phyloP scores from a whole-genome alignment of 2,329 filamentous ascomycete genomes.

The Kalaharituber pfeilii region DNA sequence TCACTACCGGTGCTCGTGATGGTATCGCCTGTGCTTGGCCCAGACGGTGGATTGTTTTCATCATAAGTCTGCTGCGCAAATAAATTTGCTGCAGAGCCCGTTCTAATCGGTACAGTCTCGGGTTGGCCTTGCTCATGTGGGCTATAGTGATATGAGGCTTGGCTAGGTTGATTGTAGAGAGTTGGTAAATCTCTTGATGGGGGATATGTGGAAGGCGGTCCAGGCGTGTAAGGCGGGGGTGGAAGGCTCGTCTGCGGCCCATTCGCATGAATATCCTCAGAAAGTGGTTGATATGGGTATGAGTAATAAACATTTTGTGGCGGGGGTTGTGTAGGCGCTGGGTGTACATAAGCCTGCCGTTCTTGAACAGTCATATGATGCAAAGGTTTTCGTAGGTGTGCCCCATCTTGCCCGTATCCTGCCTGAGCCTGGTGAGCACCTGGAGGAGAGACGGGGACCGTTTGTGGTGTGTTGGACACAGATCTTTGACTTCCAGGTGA shows the following conservation, averaged over 20 bases:
- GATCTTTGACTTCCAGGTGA: slow-evolving; percentile 16
- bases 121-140: background rate
- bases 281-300: background rate
- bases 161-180: slow-evolving; percentile 1
- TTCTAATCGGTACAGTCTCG: background rate
- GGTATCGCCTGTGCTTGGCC: slow-evolving; percentile 18
- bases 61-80: slow-evolving; percentile 13
- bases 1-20: slow-evolving; percentile 15
- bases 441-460: slow-evolving; percentile 12
- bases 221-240: background rate
- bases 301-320: slow-evolving; percentile 3
- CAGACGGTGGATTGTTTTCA: slow-evolving; percentile 12
- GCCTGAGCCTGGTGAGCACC: slow-evolving; percentile 4
- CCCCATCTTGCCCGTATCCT: slow-evolving; percentile 11
- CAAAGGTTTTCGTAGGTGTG: slow-evolving; percentile 13
- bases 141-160: background rate
- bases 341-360: slow-evolving; percentile 6
- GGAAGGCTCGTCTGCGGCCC: slow-evolving; percentile 6
- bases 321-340: slow-evolving; percentile 8
- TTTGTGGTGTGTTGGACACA: slow-evolving; percentile 13
- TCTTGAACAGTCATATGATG: slow-evolving; percentile 14
- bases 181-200: slow-evolving; percentile 11
- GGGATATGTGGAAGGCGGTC: slow-evolving; percentile 6
- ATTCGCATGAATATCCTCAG: slow-evolving; percentile 2
- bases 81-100: slow-evolving; percentile 6